phyloP scores from a whole-genome alignment of 768 basidiomycete species.

The Butyriboletus loyo region DNA sequence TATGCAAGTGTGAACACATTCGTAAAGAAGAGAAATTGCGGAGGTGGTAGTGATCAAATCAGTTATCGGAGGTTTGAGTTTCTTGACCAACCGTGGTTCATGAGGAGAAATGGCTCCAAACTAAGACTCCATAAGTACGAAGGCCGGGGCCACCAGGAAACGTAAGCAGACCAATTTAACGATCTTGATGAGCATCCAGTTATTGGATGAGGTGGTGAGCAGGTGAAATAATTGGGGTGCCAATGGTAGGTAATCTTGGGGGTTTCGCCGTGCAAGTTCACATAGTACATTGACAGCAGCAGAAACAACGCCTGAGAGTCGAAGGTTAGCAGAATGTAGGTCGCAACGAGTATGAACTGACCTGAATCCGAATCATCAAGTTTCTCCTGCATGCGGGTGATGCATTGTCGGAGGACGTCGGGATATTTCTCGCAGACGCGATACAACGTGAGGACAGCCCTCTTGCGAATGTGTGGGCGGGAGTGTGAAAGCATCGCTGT shows the following conservation, averaged over 20 bases:
- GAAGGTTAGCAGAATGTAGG: background rate
- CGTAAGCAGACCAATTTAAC: conserved; percentile 78
- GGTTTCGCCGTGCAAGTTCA: conserved; percentile 81
- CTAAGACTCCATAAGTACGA: conserved; percentile 38
- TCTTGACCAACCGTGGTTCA: conserved; percentile 91
- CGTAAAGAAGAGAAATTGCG: conserved; percentile 93
- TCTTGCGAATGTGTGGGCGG: conserved; percentile 81
- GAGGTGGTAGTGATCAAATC: conserved; percentile 94
- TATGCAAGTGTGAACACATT: conserved; percentile 98
- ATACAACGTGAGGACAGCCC: conserved; percentile 82
- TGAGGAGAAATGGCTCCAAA: conserved; percentile 91
- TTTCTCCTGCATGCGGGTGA: conserved; percentile 72
- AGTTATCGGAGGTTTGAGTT: conserved; percentile 90
- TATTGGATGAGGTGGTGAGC: conserved; percentile 91
- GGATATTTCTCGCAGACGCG: conserved; percentile 81
- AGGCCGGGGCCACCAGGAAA: background rate
- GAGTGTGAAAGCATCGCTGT: conserved; percentile 88
- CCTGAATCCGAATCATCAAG: conserved; percentile 76
- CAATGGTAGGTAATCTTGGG: conserved; percentile 75
- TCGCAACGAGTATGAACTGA: conserved; percentile 23
- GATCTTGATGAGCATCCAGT: conserved; percentile 99
- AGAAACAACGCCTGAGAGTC: conserved; percentile 74
- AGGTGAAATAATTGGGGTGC: conserved; percentile 94
- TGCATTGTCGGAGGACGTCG: conserved; percentile 63
- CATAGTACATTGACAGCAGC: conserved; percentile 93